Base-by-base conservation (phyloP, 2,329 filamentous ascomycete genomes). In the Dactylellina drechsleri region DNA sequence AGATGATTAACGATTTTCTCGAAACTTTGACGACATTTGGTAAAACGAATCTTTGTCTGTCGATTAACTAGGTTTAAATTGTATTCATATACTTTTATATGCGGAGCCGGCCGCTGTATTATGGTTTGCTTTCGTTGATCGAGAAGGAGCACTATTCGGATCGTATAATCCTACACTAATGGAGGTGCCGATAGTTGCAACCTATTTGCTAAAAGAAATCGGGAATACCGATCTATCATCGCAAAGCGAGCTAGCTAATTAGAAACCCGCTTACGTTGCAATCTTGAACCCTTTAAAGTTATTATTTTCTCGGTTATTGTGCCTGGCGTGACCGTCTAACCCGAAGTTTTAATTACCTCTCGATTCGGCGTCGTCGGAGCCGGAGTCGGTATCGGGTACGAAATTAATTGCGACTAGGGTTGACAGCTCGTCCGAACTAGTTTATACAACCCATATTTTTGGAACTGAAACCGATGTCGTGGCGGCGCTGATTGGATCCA, bases 181-280 rank as follows among this genome's bases (percentile, higher is more conserved):
- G 3, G 52, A 56, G n/a, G 18, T 40, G 8, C 28, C 54, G 16
- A 16, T 16, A 15, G 20, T n/a, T 16, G 15, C 54, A 26, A 23
- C 23, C 54, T 13, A 23, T 43, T 23, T 4, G n/a, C 16, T 5
- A 2, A 31, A 36, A 43, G 18, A 45, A 18, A 43, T 41, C 31
- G 54, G 31, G 16, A 16, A 58, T 41, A 54, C 36, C 54, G 36
- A 58, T 36, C n/a, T 41, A 23, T 52, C 47, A 15, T 52, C 47
- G 4, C 15, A 23, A 8, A 18, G 43, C 40, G 10, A 43, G 5
- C n/a, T 12, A n/a, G 40, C 40, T n/a, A n/a, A 12, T 43, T 43
- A 6, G 40, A 43, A 23, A 4, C 23, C 23, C 4, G 23, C 23
- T 23, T 23, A 23, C 23, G 4, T 23, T 23, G 23, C 23, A 4